These are phyloP conservation scores for Coprinopsis strossmayeri DNA, from an alignment of 768 basidiomycete species.

Conservation along the genomic window DNA sequence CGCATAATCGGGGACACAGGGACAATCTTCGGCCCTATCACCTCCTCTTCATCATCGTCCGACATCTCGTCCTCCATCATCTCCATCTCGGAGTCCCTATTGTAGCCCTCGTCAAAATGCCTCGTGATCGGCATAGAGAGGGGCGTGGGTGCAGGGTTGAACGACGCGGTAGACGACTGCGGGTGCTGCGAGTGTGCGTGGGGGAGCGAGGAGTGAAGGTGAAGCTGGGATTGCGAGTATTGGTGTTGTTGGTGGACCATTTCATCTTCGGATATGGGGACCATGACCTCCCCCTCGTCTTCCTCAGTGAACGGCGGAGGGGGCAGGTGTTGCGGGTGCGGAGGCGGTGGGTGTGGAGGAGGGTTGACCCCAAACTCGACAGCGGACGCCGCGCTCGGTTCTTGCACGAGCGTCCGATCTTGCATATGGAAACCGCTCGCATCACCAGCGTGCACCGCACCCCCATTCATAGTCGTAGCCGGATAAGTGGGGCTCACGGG, in stretches of 20 bases:
- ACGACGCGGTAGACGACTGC: background rate
- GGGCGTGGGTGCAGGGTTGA: no score
- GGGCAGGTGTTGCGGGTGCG: background rate
- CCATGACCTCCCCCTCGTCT: conserved; percentile 13
- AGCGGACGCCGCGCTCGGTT: conserved; percentile 2
- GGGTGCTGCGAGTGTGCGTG: background rate
- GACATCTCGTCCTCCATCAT: background rate
- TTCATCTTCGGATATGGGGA: conserved; percentile 19
- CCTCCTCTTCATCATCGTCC: conserved; percentile 39
- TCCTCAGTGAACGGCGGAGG: conserved; percentile 14
- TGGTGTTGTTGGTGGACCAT: conserved; percentile 11
- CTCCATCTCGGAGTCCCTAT: background rate
- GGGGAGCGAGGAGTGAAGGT: background rate
- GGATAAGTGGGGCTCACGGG: background rate
- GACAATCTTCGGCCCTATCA: conserved; percentile 70
- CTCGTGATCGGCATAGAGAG: no score
- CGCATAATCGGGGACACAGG: conserved; percentile 78
- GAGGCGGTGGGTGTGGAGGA: conserved; percentile 1
- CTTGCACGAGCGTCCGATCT: conserved; percentile 1
- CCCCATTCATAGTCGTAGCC: background rate
- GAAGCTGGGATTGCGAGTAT: background rate
- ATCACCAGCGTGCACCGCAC: background rate
- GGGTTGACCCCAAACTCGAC: conserved; percentile 2
- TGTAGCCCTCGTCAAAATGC: background rate
- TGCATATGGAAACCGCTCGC: background rate